A percentile compares a stretch with the other conserved stretches of the same genome.
phyloP scores from a whole-genome alignment of 1,284 basidiomycete genomes.

The Somion occarium region DNA sequence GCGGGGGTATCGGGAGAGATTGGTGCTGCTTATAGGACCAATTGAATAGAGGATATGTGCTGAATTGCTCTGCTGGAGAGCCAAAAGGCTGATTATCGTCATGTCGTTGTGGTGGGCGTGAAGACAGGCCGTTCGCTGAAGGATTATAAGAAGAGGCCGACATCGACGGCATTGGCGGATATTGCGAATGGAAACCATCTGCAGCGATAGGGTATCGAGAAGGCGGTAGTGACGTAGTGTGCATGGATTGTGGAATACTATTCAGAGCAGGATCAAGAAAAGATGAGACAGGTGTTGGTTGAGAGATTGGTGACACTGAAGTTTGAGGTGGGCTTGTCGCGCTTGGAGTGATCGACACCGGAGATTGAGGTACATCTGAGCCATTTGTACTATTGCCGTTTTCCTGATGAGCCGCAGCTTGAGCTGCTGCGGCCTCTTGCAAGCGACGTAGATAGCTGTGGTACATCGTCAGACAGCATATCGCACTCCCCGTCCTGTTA shows the following conservation, averaged over 20 bases:
- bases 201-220: slow-evolving; percentile 68
- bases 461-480: slow-evolving; percentile 6
- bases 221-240: slow-evolving; percentile 47
- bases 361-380: slow-evolving; percentile 42
- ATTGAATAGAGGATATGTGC: slow-evolving; percentile 60
- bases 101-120: slow-evolving; percentile 20
- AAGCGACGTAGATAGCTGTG: slow-evolving; percentile 69
- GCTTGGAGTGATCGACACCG: slow-evolving; percentile 36
- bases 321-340: slow-evolving; percentile 47
- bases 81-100: slow-evolving; percentile 42
- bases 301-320: slow-evolving; percentile 38
- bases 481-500: slow-evolving; percentile 6
- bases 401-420: slow-evolving; percentile 34
- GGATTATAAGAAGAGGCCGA: slow-evolving; percentile 26
- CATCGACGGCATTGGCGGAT: slow-evolving; percentile 37
- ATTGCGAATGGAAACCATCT: slow-evolving; percentile 57
- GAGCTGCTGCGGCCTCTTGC: slow-evolving; percentile 71
- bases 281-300: slow-evolving; percentile 36
- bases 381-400: slow-evolving; percentile 34
- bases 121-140: slow-evolving; percentile 13
- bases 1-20: slow-evolving; percentile 40
- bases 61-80: slow-evolving; percentile 47
- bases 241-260: slow-evolving; percentile 34
- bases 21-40: slow-evolving; percentile 71
- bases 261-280: slow-evolving; percentile 50